phyloP scores from a whole-genome alignment of 345 rosid species.

The Moricandia moricandioides region DNA sequence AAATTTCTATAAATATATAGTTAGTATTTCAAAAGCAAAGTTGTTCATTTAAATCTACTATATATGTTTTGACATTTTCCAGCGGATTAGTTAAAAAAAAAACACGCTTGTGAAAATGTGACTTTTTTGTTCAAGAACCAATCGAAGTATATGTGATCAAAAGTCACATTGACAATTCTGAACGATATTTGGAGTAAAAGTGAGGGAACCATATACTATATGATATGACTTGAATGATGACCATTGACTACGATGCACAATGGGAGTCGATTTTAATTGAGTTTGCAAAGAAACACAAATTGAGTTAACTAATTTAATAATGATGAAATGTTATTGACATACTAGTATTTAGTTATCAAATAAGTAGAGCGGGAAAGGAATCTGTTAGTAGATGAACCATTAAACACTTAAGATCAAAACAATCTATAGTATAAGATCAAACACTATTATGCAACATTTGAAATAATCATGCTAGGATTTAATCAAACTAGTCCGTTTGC shows the following conservation, averaged over 20 bases:
- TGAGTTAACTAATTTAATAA: background rate
- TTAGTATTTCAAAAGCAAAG: too few species aligned
- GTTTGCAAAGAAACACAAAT: background rate
- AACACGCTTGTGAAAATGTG: background rate
- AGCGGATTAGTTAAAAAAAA: background rate
- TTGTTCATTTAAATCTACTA: too few species aligned
- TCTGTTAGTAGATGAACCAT: background rate
- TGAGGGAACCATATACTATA: background rate
- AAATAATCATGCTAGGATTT: background rate
- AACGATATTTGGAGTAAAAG: constrained; percentile 2
- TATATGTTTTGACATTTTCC: too few species aligned
- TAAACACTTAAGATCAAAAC: constrained; percentile 1
- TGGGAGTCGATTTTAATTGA: background rate
- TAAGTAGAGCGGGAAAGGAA: background rate
- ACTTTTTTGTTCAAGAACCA: background rate
- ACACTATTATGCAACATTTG: background rate
- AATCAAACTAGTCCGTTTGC: background rate
- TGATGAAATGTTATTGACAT: background rate
- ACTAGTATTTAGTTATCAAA: background rate
- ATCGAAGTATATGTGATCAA: background rate
- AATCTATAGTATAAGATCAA: too few species aligned
- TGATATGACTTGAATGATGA: background rate
- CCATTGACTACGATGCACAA: background rate
- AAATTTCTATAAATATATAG: background rate
- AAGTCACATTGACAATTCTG: background rate